Evolutionary conservation across 2,329 filamentous ascomycete species (phyloP).

Genomic region (Arthrobotrys megalospora): DNA sequence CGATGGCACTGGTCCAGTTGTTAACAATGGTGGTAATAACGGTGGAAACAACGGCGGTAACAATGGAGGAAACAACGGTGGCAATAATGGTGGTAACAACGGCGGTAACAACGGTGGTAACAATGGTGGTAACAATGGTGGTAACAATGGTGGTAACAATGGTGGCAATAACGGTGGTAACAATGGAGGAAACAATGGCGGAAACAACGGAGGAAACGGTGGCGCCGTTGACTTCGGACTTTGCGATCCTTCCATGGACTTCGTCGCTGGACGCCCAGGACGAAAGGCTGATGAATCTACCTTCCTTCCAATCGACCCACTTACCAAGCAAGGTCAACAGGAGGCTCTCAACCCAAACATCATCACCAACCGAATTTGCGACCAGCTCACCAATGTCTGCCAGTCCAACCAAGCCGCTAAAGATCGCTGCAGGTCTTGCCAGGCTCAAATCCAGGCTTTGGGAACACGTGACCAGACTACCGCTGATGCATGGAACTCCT

Average conservation of each 20-base stretch:
- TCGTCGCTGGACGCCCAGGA: conserved; percentile 72
- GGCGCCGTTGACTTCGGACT: conserved; percentile 48
- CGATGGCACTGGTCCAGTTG: conserved; percentile 60
- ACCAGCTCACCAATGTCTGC: conserved; percentile 79
- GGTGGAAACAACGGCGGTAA: conserved; percentile 19
- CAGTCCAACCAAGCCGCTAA: conserved; percentile 75
- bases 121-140: conserved; percentile 8
- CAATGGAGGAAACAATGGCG: background rate
- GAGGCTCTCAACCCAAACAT: conserved; percentile 81
- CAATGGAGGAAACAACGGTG: conserved; percentile 45
- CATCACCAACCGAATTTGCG: conserved; percentile 80
- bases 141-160: background rate
- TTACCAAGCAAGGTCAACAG: conserved; percentile 75
- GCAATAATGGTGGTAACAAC: conserved; percentile 28
- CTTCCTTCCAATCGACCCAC: conserved; percentile 72
- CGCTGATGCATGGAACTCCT: conserved; percentile 66
- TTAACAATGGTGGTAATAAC: conserved; percentile 25
- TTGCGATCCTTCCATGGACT: conserved; percentile 71
- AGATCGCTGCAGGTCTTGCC: conserved; percentile 71
- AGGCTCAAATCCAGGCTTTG: conserved; percentile 71
- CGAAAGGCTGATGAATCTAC: conserved; percentile 75
- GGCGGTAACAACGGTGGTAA: conserved; percentile 12
- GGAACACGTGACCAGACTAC: conserved; percentile 68
- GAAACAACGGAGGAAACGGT: background rate
- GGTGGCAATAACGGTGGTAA: conserved; percentile 24